Evolutionary conservation across 1,139 yeast species (phyloP).

Genomic region (Tardiomyces digboiensis): DNA sequence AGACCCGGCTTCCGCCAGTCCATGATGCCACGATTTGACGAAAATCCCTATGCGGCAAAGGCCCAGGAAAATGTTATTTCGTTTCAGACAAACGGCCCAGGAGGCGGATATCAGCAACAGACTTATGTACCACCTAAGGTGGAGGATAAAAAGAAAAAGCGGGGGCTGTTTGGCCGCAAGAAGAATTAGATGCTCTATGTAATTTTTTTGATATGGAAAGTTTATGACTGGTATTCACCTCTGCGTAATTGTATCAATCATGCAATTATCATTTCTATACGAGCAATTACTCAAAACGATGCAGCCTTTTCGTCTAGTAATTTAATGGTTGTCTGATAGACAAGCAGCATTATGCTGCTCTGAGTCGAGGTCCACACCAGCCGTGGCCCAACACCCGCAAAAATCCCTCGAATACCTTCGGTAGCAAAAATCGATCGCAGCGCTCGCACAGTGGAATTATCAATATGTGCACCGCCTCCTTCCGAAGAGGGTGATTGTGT

Average conservation of each 20-base stretch:
- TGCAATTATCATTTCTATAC: too few relatives aligned
- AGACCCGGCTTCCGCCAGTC: slow-evolving; percentile 39
- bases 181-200: slow-evolving; percentile 24
- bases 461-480: slow-evolving; percentile 9
- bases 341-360: slow-evolving; percentile 85
- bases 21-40: slow-evolving; percentile 30
- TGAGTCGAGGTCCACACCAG: slow-evolving; percentile 96
- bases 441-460: slow-evolving; percentile 52
- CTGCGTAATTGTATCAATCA: too few relatives aligned
- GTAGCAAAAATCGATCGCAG: slow-evolving; percentile 53
- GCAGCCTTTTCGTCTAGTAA: slow-evolving; percentile 1
- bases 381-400: slow-evolving; percentile 94
- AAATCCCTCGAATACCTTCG: slow-evolving; percentile 75
- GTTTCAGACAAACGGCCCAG: slow-evolving; percentile 37
- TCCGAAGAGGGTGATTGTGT: slow-evolving; percentile 38
- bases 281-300: too few relatives aligned
- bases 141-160: slow-evolving; percentile 52
- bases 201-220: not conserved
- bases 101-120: slow-evolving; percentile 36
- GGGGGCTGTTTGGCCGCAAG: slow-evolving; percentile 69
- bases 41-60: slow-evolving; percentile 29
- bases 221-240: slow-evolving; percentile 10
- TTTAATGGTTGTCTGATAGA: slow-evolving; percentile 47
- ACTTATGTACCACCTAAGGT: slow-evolving; percentile 7
- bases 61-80: slow-evolving; percentile 23